phyloP scores from a whole-genome alignment of 176 grass and related monocot genomes.

The Musa beccarii region DNA sequence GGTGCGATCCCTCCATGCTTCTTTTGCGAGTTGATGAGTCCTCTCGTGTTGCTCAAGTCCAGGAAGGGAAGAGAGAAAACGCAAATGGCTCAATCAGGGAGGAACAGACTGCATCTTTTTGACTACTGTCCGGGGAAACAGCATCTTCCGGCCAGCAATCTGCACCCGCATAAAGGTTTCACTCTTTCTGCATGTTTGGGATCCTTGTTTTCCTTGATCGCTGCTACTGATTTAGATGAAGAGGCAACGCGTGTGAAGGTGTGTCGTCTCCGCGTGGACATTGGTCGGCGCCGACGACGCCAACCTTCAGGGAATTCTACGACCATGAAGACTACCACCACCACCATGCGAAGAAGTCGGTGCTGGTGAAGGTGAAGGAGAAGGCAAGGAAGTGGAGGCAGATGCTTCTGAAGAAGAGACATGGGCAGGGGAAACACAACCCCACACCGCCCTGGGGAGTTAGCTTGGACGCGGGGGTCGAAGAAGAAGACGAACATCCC shows the following conservation, averaged over 20 bases:
- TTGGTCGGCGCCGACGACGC: not conserved
- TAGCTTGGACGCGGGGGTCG: not conserved
- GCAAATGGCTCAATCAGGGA: not conserved
- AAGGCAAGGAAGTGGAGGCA: slow-evolving; percentile 74
- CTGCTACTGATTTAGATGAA: not conserved
- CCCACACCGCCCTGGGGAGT: not conserved
- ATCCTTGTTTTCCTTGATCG: not conserved
- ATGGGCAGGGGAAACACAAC: slow-evolving; percentile 13
- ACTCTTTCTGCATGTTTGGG: not conserved
- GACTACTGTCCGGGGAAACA: not conserved
- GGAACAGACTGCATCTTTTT: not conserved
- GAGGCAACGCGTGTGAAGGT: not conserved
- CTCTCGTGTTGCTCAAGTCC: not conserved
- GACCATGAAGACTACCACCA: slow-evolving; percentile 27
- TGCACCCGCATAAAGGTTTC: not conserved
- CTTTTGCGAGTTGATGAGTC: too few species aligned
- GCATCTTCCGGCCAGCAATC: not conserved
- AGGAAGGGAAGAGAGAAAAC: not conserved
- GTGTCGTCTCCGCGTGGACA: not conserved
- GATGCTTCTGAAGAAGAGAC: slow-evolving; percentile 29
- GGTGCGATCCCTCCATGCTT: too few species aligned
- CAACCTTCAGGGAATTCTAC: not conserved
- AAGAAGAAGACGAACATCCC: slow-evolving; percentile 27
- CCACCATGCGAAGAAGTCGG: slow-evolving; percentile 51
- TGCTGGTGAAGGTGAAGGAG: slow-evolving; percentile 73